phyloP scores from a whole-genome alignment of 495 filamentous ascomycete genomes.

The Penicillium steckii region DNA sequence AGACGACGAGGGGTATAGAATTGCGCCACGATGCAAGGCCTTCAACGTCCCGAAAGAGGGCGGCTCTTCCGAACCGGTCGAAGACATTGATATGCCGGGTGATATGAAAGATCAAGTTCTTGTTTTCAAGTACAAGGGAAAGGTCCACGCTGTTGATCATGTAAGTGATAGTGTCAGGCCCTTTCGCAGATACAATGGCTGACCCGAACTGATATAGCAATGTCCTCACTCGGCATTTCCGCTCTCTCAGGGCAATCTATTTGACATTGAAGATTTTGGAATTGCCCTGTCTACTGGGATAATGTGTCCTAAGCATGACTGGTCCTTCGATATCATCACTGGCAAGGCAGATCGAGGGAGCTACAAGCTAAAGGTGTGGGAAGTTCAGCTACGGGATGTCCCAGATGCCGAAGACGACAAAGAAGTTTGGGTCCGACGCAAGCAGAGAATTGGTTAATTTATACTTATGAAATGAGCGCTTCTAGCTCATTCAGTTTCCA shows the following conservation, averaged over 20 bases:
- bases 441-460: slow-evolving; percentile 36
- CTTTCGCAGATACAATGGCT: slow-evolving; percentile 9
- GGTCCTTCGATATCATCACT: slow-evolving; percentile 61
- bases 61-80: slow-evolving; percentile 6
- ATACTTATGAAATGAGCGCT: not conserved
- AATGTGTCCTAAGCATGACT: slow-evolving; percentile 59
- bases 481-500: too few species aligned
- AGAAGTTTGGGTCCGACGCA: slow-evolving; percentile 55
- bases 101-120: slow-evolving; percentile 57
- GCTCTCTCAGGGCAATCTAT: slow-evolving; percentile 52
- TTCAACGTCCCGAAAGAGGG: slow-evolving; percentile 49
- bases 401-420: slow-evolving; percentile 30
- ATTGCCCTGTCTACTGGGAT: slow-evolving; percentile 46
- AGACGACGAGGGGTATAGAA: slow-evolving; percentile 29
- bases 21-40: slow-evolving; percentile 51
- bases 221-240: slow-evolving; percentile 61
- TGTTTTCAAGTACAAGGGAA: slow-evolving; percentile 56
- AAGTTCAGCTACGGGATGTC: slow-evolving; percentile 51
- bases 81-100: slow-evolving; percentile 40
- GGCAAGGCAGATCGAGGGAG: slow-evolving; percentile 55
- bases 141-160: slow-evolving; percentile 59
- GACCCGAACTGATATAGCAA: slow-evolving; percentile 38
- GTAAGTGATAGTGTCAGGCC: slow-evolving; percentile 33
- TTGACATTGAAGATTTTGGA: slow-evolving; percentile 65
- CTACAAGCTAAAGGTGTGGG: slow-evolving; percentile 58